phyloP scores from a whole-genome alignment of 2,329 filamentous ascomycete genomes.

The Tolypocladium capitatum region DNA sequence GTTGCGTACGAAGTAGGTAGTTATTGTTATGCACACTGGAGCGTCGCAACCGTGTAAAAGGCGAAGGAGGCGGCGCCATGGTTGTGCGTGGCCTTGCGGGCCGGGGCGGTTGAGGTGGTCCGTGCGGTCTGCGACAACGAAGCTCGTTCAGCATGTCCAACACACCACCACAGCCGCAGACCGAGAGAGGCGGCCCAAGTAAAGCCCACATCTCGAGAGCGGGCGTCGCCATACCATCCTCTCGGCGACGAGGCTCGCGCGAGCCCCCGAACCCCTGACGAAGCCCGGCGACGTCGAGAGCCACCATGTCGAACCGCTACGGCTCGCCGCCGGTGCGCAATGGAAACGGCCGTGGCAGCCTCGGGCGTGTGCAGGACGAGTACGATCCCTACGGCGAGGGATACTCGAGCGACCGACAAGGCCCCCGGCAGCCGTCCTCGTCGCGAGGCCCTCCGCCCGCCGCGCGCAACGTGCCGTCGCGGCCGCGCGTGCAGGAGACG shows the following conservation, averaged over 20 bases:
- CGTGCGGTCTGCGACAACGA: not conserved
- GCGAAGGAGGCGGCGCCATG: not conserved
- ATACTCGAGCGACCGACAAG: slow-evolving; percentile 30
- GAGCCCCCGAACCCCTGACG: not conserved
- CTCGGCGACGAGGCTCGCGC: slow-evolving; percentile 8
- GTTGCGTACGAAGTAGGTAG: not conserved
- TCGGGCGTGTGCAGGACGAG: slow-evolving; percentile 29
- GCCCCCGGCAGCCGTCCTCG: slow-evolving; percentile 20
- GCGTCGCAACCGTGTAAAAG: not conserved
- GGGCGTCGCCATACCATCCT: not conserved
- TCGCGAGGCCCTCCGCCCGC: slow-evolving; percentile 16
- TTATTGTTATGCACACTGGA: not conserved
- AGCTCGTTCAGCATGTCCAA: not conserved
- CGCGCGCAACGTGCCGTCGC: slow-evolving; percentile 21
- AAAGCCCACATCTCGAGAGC: not conserved
- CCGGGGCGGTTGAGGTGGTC: not conserved
- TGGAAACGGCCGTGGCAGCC: slow-evolving; percentile 28
- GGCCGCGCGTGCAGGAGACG: slow-evolving; percentile 26
- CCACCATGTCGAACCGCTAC: slow-evolving; percentile 38
- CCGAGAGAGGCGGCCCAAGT: not conserved
- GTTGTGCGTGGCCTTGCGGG: too few species aligned
- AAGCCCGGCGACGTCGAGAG: slow-evolving; percentile 2
- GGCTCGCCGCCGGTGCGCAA: slow-evolving; percentile 23
- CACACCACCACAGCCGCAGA: not conserved
- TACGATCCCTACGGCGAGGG: slow-evolving; percentile 32